Evolutionary conservation across 169 alveolate species (phyloP), one percentile per base, ranked within the genome.

Genomic region (Plasmodium relictum): DNA sequence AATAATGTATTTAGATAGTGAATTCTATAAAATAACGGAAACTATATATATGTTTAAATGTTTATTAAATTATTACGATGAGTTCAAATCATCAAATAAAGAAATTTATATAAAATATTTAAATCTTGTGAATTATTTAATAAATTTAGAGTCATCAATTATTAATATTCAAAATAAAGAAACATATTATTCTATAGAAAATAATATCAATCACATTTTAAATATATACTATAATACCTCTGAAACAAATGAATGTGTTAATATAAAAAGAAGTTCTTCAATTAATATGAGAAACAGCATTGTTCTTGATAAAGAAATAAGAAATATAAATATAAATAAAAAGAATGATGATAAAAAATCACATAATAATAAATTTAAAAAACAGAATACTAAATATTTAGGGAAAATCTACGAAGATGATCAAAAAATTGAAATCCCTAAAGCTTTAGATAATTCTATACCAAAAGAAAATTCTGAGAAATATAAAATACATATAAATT

Each of bases 1-100:
- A 10, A 56, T 12, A 42, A 24, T 59, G 14, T 74, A 74, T 41
- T 18, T 24, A 16, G 31, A 74, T 7, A 74, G 88, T 62, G 74
- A 39, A n/a, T 74, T 74, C 62, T 54, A 50, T 52, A 59, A 74
- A 62, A 66, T 74, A 26, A 74, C 44, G 14, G 88, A 74, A 74
- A 74, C 41, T 44, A 41, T 74, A 6, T 62, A 62, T 48, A 66
- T 62, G 45, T 54, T 59, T 61, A 74, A 24, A 18, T 22, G 68
- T 42, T 48, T 74, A 16, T 48, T 74, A 37, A 62, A 62, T 74
- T 48, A 74, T 62, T 74, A 74, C 88, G 39, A 41, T 18, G 16
- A 24, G 39, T 37, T 58, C 39, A 45, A 58, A 65, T 18, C 8
- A 58, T 39, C 1, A 6, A 14, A 52, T 20, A 52, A 50, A 37